Evolutionary conservation across 2,329 filamentous ascomycete genomes (phyloP), one percentile per base, ranked within the genome.

Genomic region (Trematosphaeria pertusa): DNA sequence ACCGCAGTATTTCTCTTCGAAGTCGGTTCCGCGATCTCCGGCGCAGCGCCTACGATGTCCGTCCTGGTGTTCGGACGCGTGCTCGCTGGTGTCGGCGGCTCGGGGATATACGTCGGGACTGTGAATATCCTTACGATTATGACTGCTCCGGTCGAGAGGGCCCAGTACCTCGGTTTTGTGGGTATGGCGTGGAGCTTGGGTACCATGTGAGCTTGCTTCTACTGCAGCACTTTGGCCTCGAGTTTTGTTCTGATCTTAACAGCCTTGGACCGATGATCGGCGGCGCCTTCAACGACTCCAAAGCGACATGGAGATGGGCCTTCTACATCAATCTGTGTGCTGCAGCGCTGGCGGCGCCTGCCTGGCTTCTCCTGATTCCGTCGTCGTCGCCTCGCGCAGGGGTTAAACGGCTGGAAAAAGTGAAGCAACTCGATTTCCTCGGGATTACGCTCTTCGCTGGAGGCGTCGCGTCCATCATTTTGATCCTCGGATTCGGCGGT

Each of bases 261-360:
- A n/a, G n/a, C n/a, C n/a, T 41, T 11, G 73, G 73, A 4, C 74
- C 72, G 0, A 55, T 75, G 39, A 62, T 75, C 42, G 73, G 73
- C 4, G 72, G 71, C 19, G 64, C 56, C 12, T 78, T 80, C 33
- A 67, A 67, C 7, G 69, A 71, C 22, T 57, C 57, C 3, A 48
- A 62, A 5, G 70, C 72, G 1, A 75, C 72, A 0, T 81, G 78
- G 78, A 50, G 78, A 39, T 80, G 76, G 75, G 44, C 43, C 12
- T 56, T 56, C 35, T 54, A 56, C 30, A 46, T 58, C 39, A 55
- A 55, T 22, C 14, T 54, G 4, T 42, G 34, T 21, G 21, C 55
- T 30, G 46, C 26, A 17, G 52, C 28, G 5, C 14, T 40, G 15
- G 54, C 56, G 7, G 46, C 49, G 0, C 67, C 66, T 0, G 51